phyloP scores from a whole-genome alignment of 1,284 basidiomycete species.

The Marasmius sp. region DNA sequence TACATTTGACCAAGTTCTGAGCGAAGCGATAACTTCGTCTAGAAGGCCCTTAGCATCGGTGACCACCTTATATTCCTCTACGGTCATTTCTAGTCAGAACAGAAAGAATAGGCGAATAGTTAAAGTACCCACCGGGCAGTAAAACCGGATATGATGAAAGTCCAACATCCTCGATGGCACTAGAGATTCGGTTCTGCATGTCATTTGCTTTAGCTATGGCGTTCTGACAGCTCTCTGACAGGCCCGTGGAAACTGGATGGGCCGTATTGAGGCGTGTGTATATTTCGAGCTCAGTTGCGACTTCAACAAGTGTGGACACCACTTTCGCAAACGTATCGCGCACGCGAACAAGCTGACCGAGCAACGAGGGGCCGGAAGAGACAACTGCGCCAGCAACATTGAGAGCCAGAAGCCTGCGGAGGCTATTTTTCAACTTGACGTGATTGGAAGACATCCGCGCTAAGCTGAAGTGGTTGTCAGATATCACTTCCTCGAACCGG shows the following conservation, averaged over 20 bases:
- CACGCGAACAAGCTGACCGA: slow-evolving; percentile 27
- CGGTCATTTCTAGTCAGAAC: slow-evolving; percentile 5
- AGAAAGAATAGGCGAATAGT: background rate
- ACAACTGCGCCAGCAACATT: slow-evolving; percentile 22
- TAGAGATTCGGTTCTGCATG: slow-evolving; percentile 19
- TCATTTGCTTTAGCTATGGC: background rate
- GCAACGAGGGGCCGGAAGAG: slow-evolving; percentile 26
- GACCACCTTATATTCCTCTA: slow-evolving; percentile 38
- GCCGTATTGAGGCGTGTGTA: slow-evolving; percentile 33
- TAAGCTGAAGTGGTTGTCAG: slow-evolving; percentile 33
- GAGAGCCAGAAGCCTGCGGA: slow-evolving; percentile 29
- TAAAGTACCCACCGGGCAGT: slow-evolving; percentile 31
- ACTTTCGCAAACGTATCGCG: slow-evolving; percentile 36
- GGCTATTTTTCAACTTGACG: slow-evolving; percentile 23
- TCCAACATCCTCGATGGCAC: slow-evolving; percentile 27
- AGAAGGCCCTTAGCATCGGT: slow-evolving; percentile 23
- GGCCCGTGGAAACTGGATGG: background rate
- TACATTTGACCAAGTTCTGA: slow-evolving; percentile 35
- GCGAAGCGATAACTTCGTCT: slow-evolving; percentile 14
- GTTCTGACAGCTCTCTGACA: background rate
- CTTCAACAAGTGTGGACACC: slow-evolving; percentile 40
- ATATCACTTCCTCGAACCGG: background rate
- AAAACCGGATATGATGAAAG: slow-evolving; percentile 32
- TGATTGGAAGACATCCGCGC: slow-evolving; percentile 27
- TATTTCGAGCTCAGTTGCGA: slow-evolving; percentile 30